Conservation (phyloP, 2,329 filamentous ascomycete genomes). For the Eurotiales sp. region DNA sequence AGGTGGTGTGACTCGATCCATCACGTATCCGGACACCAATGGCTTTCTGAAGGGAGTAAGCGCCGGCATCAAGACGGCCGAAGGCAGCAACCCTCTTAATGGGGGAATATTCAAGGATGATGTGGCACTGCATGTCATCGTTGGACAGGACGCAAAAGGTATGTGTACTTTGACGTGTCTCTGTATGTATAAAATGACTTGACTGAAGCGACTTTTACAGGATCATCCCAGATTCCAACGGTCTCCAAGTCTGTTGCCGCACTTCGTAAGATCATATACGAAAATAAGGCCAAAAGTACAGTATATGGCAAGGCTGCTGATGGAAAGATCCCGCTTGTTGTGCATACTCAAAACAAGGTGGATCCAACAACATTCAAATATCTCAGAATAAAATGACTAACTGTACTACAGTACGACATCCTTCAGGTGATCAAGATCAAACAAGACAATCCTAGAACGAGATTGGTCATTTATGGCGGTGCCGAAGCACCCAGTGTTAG, state of each 20-base stretch:
- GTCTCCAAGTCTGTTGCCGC: conserved; percentile 28
- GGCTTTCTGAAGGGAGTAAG: conserved; percentile 55
- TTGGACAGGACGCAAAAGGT: conserved; percentile 36
- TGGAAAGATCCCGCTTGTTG: conserved; percentile 38
- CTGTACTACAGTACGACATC: conserved; percentile 34
- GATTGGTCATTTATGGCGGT: conserved; percentile 37
- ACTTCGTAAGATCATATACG: conserved; percentile 35
- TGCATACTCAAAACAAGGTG: conserved; percentile 35
- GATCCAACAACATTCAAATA: not conserved
- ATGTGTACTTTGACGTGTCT: not conserved
- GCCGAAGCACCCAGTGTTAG: conserved; percentile 31
- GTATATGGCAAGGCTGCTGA: conserved; percentile 37
- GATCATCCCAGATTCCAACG: conserved; percentile 22
- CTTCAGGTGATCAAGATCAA: conserved; percentile 34
- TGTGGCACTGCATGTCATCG: conserved; percentile 51
- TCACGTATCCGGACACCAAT: conserved; percentile 53
- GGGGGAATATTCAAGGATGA: conserved; percentile 53
- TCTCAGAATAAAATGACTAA: conserved; percentile 15
- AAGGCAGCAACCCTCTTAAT: conserved; percentile 44
- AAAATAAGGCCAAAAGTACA: conserved; percentile 33
- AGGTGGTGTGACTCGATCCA: conserved; percentile 58
- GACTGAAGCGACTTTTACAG: not conserved
- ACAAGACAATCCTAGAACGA: conserved; percentile 10
- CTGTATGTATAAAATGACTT: not conserved
- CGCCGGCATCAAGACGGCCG: conserved; percentile 56